Conservation (phyloP, 2,329 filamentous ascomycete genomes). For the Fusarium temperatum region DNA sequence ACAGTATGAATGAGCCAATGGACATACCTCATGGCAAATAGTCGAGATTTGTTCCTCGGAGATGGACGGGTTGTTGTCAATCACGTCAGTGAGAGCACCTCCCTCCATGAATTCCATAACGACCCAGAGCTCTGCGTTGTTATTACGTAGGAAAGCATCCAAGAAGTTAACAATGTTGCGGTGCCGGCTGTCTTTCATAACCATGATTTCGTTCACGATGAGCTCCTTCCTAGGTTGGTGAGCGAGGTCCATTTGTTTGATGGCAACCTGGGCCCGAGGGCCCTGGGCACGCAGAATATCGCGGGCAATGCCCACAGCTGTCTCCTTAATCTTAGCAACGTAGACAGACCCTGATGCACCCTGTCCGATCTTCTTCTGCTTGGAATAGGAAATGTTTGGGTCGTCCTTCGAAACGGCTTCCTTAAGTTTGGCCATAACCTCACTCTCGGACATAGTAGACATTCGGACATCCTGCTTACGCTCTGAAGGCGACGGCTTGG, state of each 20-base stretch:
- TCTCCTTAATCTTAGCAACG: slow-evolving; percentile 93
- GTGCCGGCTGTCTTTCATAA: slow-evolving; percentile 99
- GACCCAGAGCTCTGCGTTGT: slow-evolving; percentile 96
- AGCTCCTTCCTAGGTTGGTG: slow-evolving; percentile 97
- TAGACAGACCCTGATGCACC: slow-evolving; percentile 98
- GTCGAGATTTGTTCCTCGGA: slow-evolving; percentile 97
- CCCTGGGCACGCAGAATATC: slow-evolving; percentile 83
- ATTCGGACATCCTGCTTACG: slow-evolving; percentile 94
- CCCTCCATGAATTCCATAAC: slow-evolving; percentile 99
- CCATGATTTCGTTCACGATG: slow-evolving; percentile 99
- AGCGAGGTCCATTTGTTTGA: slow-evolving; percentile 99
- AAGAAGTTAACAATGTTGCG: slow-evolving; percentile 99
- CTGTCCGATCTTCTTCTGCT: slow-evolving; percentile 99
- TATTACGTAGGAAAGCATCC: slow-evolving; percentile 95
- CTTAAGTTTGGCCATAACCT: slow-evolving; percentile 95
- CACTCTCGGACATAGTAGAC: slow-evolving; percentile 96
- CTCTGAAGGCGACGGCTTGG: slow-evolving; percentile 77
- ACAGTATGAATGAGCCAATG: slow-evolving; percentile 1
- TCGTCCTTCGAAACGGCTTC: slow-evolving; percentile 96
- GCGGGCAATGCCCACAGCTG: slow-evolving; percentile 83
- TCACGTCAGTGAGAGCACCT: slow-evolving; percentile 95
- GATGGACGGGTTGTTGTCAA: slow-evolving; percentile 95
- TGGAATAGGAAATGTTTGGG: slow-evolving; percentile 94
- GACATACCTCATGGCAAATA: slow-evolving; percentile 89
- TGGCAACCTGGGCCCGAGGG: slow-evolving; percentile 87